Conservation (phyloP, 345 rosid species). For the Citrus inodora region DNA sequence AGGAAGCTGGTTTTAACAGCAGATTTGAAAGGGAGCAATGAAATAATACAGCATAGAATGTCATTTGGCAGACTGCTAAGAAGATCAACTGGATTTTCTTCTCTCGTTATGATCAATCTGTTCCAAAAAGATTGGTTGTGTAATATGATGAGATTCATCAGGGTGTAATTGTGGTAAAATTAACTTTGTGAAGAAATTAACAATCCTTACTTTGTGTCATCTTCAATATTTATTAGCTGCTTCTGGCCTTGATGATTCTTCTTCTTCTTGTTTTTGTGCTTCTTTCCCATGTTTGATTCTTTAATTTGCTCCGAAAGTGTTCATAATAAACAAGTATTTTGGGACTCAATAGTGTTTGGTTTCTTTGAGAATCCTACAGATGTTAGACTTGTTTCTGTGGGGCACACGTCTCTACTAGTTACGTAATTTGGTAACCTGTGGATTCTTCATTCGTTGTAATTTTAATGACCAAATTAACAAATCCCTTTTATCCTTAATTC, state of each 20-base stretch:
- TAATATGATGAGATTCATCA: not conserved
- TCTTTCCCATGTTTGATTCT: conserved; percentile 6
- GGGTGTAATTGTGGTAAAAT: not conserved
- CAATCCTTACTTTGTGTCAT: not conserved
- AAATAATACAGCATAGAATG: conserved; percentile 4
- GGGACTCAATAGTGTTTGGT: no score
- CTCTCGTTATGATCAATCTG: not conserved
- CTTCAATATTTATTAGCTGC: not conserved
- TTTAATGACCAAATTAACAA: no score
- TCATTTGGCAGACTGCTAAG: not conserved
- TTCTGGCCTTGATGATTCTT: no score
- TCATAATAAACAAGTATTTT: no score
- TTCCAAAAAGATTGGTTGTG: not conserved
- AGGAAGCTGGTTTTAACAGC: conserved; percentile 6
- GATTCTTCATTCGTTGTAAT: no score
- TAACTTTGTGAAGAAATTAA: not conserved
- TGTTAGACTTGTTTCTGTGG: no score
- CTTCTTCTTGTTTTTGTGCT: no score
- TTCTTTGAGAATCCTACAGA: no score
- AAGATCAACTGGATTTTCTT: not conserved
- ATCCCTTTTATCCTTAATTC: no score
- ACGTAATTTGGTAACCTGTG: no score
- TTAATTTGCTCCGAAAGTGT: no score
- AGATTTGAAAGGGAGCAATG: conserved; percentile 9
- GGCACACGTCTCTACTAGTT: no score